Base-by-base conservation (phyloP, 2,329 filamentous ascomycete species). In the Botryotinia globosa region DNA sequence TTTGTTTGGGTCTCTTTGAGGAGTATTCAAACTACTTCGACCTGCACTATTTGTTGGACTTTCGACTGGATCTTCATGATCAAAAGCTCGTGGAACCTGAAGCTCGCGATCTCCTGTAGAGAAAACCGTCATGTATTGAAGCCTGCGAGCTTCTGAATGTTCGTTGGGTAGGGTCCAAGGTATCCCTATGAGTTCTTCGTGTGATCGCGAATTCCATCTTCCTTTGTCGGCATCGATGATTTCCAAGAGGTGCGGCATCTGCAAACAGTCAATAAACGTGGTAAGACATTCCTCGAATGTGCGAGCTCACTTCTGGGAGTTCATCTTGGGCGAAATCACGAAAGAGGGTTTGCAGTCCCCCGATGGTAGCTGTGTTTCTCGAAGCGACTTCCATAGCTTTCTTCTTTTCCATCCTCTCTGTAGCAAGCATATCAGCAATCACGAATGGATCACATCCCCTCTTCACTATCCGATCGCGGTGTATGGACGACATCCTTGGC, bases 41-140 rank as follows among this genome's bases (percentile, higher is more conserved):
- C 75, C 76, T 34, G 74, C 63, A 73, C 76, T 78, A 16, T 73
- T 65, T 6, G 79, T 77, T 22, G 76, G 76, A 18, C 67, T 69
- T 9, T 70, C 75, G 32, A 77, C 73, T 25, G 76, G 76, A 59
- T 77, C 74, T 67, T 78, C 78, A 48, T 78, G 74, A 78, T 77
- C 80, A 69, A 79, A 76, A 25, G 76, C 77, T 59, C 74, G 74
- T 25, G 78, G 75, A 29, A 72, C 69, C 18, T 75, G 76, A 34
- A 78, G 74, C 39, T 77, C 80, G 58, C 79, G 77, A 45, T 78
- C 76, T 34, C 72, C 75, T 42, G 76, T 72, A 25, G 75, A 75
- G 7, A 80, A 72, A 61, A 80, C 73, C 1, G 80, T 81, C 76
- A 80, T 78, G 63, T 81, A 80, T 62, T 81, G 79, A 34, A 80